phyloP scores from a whole-genome alignment of 2,329 filamentous ascomycete genomes.

The Venturia carpophila region DNA sequence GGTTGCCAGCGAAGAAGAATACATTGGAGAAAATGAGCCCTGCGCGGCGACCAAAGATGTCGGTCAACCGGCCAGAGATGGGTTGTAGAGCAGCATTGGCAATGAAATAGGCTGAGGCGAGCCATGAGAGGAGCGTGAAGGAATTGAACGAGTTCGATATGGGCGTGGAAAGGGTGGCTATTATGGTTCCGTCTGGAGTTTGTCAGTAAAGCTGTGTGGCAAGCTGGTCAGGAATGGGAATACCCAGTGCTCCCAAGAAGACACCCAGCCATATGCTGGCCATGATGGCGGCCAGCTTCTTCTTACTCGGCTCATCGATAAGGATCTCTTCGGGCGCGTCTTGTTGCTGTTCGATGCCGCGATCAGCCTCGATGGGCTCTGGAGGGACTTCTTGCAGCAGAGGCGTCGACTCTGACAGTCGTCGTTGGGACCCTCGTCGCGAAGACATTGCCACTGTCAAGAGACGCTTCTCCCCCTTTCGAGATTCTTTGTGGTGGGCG shows the following conservation, averaged over 20 bases:
- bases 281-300: slow-evolving; percentile 42
- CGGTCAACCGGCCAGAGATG: slow-evolving; percentile 68
- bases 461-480: not conserved
- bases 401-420: slow-evolving; percentile 8
- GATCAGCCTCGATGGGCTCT: slow-evolving; percentile 17
- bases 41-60: slow-evolving; percentile 62
- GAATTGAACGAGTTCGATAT: slow-evolving; percentile 80
- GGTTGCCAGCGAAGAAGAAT: slow-evolving; percentile 57
- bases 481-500: not conserved
- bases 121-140: slow-evolving; percentile 69
- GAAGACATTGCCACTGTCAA: not conserved
- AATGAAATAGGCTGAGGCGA: slow-evolving; percentile 64
- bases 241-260: slow-evolving; percentile 50
- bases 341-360: slow-evolving; percentile 14
- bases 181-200: slow-evolving; percentile 62
- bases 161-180: slow-evolving; percentile 75
- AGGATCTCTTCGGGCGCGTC: slow-evolving; percentile 7
- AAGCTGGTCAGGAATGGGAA: not conserved
- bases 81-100: slow-evolving; percentile 70
- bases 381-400: slow-evolving; percentile 13
- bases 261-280: slow-evolving; percentile 45
- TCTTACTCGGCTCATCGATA: slow-evolving; percentile 38
- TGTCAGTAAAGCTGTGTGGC: slow-evolving; percentile 17
- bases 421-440: not conserved
- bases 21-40: slow-evolving; percentile 57